phyloP scores from a whole-genome alignment of 169 alveolate genomes.

The Babesia bovis region DNA sequence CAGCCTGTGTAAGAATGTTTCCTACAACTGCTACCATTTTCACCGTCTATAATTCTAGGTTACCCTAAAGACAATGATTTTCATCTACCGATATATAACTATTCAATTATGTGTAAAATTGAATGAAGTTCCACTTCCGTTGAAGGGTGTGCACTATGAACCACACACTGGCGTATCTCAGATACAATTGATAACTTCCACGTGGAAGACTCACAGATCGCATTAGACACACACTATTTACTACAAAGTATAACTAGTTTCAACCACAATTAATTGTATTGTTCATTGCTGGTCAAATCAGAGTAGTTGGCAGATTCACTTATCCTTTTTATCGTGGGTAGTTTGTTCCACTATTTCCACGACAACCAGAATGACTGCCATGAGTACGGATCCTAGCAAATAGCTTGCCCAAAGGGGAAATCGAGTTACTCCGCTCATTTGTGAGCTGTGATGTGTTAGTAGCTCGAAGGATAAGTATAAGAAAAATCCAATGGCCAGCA shows the following conservation, averaged over 20 bases:
- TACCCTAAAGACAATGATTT: not conserved
- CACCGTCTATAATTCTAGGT: slow-evolving; percentile 6
- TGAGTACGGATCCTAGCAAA: slow-evolving; percentile 40
- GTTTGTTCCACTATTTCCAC: slow-evolving; percentile 38
- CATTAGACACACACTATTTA: too few relatives aligned
- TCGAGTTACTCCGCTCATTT: not conserved
- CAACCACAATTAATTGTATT: too few relatives aligned
- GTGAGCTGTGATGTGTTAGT: slow-evolving; percentile 41
- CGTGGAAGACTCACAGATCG: not conserved
- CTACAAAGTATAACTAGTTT: too few relatives aligned
- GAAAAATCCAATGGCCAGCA: slow-evolving; percentile 67
- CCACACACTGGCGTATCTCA: slow-evolving; percentile 29
- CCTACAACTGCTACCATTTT: not conserved
- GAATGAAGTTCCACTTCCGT: not conserved
- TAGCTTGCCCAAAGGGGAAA: slow-evolving; percentile 53
- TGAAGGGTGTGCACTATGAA: slow-evolving; percentile 33
- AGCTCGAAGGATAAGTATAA: slow-evolving; percentile 65
- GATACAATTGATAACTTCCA: not conserved
- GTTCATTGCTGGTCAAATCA: too few relatives aligned
- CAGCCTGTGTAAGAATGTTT: not conserved
- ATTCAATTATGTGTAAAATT: not conserved
- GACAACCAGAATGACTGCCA: slow-evolving; percentile 42
- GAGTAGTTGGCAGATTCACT: too few relatives aligned
- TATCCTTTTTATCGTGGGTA: not conserved
- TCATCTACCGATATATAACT: not conserved